Evolutionary conservation across 1,284 basidiomycete genomes (phyloP), one percentile per base, ranked within the genome.

Genomic region (Ceratobasidium sp.): DNA sequence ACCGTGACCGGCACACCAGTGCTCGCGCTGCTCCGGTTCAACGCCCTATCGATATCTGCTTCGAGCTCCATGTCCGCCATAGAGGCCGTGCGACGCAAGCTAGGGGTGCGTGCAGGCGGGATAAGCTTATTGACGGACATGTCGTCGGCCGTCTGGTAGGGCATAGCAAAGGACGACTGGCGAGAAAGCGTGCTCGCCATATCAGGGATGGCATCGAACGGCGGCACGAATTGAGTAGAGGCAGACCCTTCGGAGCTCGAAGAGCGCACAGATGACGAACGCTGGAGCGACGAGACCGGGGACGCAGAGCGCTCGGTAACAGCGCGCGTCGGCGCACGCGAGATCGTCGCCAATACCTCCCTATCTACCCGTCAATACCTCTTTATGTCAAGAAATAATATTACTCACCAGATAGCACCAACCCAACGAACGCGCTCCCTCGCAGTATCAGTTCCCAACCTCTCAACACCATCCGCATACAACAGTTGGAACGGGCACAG

Each of bases 401-500:
- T 81, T 0, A 86, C 91, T 68, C 82, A 95, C 95, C 94, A 96
- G 71, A 97, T 90, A 2, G 94, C 90, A 81, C 92, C 93, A 28
- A 96, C 94, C 95, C 96, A 97, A 84, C 93, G 90, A 67, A 95
- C 93, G 80, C 95, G 88, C 82, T 96, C 94, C 77, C 93, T 84
- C 4, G 95, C 89, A 79, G 93, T 95, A 82, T 96, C 95, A 26
- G 94, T 92, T 0, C 92, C 95, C 13, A 97, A 84, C 13, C 95
- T 86, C 84, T 97, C 96, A 0, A 95, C 91, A 3, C 95, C 95
- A 84, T 97, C 96, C n/a, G 90, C 89, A 83, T 97, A 97, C 44
- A 95, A 83, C 86, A 97, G 89, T 83, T 96, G 94, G 86, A 97
- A 97, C 0, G 95, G 95, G 76, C 94, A 95, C 7, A 97, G 84